Conservation (phyloP, 106 monocot species). For the Dendrobium huoshanense region DNA sequence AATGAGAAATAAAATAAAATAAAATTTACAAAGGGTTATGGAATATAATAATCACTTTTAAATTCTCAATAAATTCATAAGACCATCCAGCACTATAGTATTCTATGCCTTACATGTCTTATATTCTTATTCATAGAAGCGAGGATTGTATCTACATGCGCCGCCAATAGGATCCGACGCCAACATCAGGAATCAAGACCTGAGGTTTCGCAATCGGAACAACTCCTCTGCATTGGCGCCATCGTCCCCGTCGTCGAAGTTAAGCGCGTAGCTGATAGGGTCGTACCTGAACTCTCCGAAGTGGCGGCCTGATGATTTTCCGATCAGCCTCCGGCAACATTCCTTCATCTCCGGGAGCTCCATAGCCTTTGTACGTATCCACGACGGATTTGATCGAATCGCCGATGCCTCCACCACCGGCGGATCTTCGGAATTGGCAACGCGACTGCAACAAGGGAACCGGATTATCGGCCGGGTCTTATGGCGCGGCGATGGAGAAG, state of each 20-base stretch:
- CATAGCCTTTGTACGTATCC: conserved; percentile 29
- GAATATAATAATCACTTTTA: too few relatives aligned
- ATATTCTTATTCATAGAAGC: too few relatives aligned
- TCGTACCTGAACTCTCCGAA: conserved; percentile 37
- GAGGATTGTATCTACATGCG: too few relatives aligned
- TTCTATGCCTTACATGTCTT: too few relatives aligned
- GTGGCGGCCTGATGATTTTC: conserved; percentile 12
- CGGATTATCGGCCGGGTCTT: conserved; percentile 25
- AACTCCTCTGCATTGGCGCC: neutral
- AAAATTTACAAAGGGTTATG: too few relatives aligned
- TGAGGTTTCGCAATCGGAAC: too few relatives aligned
- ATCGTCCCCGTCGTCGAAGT: conserved; percentile 31
- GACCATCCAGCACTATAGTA: too few relatives aligned
- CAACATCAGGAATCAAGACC: too few relatives aligned
- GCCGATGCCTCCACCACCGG: neutral
- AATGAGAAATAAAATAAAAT: too few relatives aligned
- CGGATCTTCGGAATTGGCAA: neutral
- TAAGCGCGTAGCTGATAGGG: conserved; percentile 31
- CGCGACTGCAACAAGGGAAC: conserved; percentile 50
- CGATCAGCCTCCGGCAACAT: conserved; percentile 13
- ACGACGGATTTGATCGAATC: conserved; percentile 19
- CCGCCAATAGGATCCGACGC: too few relatives aligned
- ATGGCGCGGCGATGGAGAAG: neutral
- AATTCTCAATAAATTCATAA: too few relatives aligned
- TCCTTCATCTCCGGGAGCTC: conserved; percentile 13